These are phyloP conservation scores for Solanum virginianum DNA, from an alignment of 257 asterid genomes.

Conservation along the genomic window DNA sequence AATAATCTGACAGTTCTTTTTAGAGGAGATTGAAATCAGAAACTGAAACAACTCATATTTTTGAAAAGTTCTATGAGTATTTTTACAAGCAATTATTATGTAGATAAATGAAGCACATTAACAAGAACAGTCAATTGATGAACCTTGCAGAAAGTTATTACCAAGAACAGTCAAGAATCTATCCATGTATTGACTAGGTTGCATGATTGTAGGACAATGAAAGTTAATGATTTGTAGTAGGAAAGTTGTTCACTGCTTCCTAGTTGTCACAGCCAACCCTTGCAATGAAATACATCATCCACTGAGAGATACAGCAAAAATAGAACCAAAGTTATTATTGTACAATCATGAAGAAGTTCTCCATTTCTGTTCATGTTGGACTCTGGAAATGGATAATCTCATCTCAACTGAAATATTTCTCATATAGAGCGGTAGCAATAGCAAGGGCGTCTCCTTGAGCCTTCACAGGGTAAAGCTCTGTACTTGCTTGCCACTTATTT, in stretches of 20 bases:
- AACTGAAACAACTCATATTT: not conserved
- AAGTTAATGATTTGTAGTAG: not conserved
- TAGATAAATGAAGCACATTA: too few relatives aligned
- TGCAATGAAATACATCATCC: not conserved
- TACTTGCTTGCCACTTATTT: conserved; percentile 63
- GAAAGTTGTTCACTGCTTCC: not conserved
- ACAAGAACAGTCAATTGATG: not conserved
- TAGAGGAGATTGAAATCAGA: not conserved
- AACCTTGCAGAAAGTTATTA: not conserved
- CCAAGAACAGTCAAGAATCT: not conserved
- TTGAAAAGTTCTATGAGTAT: too few relatives aligned
- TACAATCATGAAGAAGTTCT: not conserved
- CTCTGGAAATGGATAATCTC: not conserved
- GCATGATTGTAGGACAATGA: not conserved
- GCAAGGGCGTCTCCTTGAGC: conserved; percentile 64
- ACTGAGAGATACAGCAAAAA: not conserved
- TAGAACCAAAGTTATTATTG: not conserved
- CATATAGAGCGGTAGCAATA: conserved; percentile 40
- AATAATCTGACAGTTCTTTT: not conserved
- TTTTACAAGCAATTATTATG: too few relatives aligned
- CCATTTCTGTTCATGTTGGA: not conserved
- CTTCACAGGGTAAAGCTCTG: conserved; percentile 52
- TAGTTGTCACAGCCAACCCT: not conserved
- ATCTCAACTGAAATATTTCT: conserved; percentile 41
- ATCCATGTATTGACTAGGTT: not conserved